Percentiles rank a stretch among this genome's conserved stretches.
These are phyloP conservation scores for Posidonia oceanica DNA, from an alignment of 116 monocot species.

Conservation along the genomic window DNA sequence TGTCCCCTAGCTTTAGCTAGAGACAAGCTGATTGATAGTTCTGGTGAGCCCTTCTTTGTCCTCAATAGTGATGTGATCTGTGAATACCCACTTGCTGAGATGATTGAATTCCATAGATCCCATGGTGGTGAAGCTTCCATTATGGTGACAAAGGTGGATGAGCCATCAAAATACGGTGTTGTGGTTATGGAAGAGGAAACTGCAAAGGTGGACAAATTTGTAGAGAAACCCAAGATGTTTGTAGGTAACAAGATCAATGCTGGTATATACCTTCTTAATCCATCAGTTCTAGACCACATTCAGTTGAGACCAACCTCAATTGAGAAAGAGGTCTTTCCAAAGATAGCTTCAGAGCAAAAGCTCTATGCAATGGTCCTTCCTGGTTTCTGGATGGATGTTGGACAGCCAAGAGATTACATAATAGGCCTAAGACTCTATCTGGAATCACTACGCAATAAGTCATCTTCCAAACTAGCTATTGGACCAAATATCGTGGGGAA, in stretches of 20 bases:
- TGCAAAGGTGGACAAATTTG: slow-evolving; percentile 49
- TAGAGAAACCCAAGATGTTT: slow-evolving; percentile 55
- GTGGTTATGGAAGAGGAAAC: slow-evolving; percentile 49
- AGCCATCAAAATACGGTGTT: slow-evolving; percentile 64
- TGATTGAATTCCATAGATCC: slow-evolving; percentile 61
- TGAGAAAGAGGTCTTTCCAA: slow-evolving; percentile 61
- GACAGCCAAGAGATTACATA: slow-evolving; percentile 56
- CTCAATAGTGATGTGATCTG: slow-evolving; percentile 93
- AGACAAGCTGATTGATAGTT: slow-evolving; percentile 61
- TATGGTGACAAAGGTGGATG: slow-evolving; percentile 86
- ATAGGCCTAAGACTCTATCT: slow-evolving; percentile 45
- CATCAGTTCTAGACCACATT: slow-evolving; percentile 43
- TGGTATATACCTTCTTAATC: slow-evolving; percentile 53
- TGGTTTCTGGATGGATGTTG: slow-evolving; percentile 66
- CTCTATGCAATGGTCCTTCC: slow-evolving; percentile 54
- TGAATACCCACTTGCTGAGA: slow-evolving; percentile 68
- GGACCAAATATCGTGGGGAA: slow-evolving; percentile 60
- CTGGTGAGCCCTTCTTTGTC: slow-evolving; percentile 89
- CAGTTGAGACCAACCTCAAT: slow-evolving; percentile 47
- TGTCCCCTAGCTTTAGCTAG: slow-evolving; percentile 76
- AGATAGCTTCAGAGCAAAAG: slow-evolving; percentile 35
- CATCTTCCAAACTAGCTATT: slow-evolving; percentile 18
- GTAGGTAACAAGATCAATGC: slow-evolving; percentile 72
- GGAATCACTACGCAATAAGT: slow-evolving; percentile 34
- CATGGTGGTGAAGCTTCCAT: slow-evolving; percentile 88